A percentile compares a stretch with the other conserved stretches of the same genome.
phyloP scores from a whole-genome alignment of 371 early-diverging fungal species.

The Polyrhizophydium stewartii region DNA sequence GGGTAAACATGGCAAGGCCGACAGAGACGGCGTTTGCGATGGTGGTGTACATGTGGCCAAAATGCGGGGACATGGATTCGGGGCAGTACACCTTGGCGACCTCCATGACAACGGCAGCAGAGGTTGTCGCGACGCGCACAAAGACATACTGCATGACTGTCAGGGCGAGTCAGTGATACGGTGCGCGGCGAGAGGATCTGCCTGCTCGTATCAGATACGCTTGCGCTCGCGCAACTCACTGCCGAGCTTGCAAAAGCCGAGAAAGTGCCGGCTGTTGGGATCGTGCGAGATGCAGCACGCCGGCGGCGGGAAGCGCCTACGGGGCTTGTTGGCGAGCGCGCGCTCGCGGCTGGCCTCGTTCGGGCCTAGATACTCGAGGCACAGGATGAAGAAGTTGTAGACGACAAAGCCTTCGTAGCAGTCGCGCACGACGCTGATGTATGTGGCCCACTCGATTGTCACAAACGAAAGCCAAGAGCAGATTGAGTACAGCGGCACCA shows the following conservation, averaged over 20 bases:
- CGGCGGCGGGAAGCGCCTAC: constrained; percentile 24
- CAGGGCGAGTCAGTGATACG: background rate
- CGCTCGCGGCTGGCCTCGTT: constrained; percentile 2
- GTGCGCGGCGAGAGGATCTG: background rate
- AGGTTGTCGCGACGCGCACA: constrained; percentile 5
- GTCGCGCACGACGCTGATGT: constrained; percentile 22
- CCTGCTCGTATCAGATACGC: background rate
- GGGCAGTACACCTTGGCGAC: constrained; percentile 6
- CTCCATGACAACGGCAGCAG: constrained; percentile 13
- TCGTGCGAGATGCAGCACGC: constrained; percentile 22
- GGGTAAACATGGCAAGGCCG: constrained; percentile 32
- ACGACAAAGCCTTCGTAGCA: constrained; percentile 39
- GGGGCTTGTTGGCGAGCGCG: background rate
- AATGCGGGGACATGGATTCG: constrained; percentile 16
- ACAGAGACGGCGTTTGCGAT: constrained; percentile 24
- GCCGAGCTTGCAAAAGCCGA: constrained; percentile 29
- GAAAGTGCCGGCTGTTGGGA: constrained; percentile 19
- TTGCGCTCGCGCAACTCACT: constrained; percentile 1
- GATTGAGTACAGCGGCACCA: constrained; percentile 29
- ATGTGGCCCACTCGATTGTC: constrained; percentile 14
- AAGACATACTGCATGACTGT: constrained; percentile 15
- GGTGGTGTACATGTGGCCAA: constrained; percentile 21
- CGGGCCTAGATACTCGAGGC: constrained; percentile 29
- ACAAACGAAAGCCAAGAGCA: constrained; percentile 26
- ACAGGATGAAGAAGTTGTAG: constrained; percentile 29